Evolutionary conservation across 495 filamentous ascomycete species (phyloP).

Genomic region (Lasiosphaeria miniovina): DNA sequence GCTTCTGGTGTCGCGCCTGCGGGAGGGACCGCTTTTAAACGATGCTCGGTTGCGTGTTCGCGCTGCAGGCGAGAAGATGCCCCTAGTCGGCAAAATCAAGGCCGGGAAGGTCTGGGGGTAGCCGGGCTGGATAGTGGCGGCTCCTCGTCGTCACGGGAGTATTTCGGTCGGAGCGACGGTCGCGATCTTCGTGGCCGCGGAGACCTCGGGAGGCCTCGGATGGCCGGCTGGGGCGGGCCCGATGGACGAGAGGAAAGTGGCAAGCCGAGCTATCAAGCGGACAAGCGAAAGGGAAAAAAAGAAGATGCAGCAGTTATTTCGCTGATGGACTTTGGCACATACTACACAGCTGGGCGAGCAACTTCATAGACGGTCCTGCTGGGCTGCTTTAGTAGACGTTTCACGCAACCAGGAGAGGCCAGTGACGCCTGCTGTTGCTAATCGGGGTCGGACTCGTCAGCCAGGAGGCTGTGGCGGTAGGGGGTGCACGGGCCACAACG

Average conservation of each 20-base stretch:
- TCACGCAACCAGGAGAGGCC: neutral
- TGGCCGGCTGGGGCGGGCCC: neutral
- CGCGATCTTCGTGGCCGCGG: neutral
- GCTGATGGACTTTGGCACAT: neutral
- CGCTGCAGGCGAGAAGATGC: neutral
- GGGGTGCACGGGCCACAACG: neutral
- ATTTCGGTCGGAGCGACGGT: neutral
- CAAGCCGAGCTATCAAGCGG: neutral
- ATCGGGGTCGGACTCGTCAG: too few relatives aligned
- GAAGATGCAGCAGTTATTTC: neutral
- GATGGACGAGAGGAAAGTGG: neutral
- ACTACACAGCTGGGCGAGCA: neutral
- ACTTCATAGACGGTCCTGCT: neutral
- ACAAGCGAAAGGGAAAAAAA: neutral
- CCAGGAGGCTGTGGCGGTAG: neutral
- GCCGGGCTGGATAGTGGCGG: neutral
- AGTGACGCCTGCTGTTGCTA: neutral
- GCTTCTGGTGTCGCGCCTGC: too few relatives aligned
- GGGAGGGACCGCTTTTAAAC: too few relatives aligned
- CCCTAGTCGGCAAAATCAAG: neutral
- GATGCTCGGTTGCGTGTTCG: neutral
- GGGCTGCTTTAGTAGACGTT: neutral
- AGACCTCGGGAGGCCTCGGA: neutral
- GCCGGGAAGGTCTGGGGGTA: neutral
- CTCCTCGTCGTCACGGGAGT: neutral